Percentiles rank a stretch among this genome's conserved stretches.
These are phyloP conservation scores for Penicillium sp. DNA, from an alignment of 2,329 filamentous ascomycete genomes.

Conservation along the genomic window DNA sequence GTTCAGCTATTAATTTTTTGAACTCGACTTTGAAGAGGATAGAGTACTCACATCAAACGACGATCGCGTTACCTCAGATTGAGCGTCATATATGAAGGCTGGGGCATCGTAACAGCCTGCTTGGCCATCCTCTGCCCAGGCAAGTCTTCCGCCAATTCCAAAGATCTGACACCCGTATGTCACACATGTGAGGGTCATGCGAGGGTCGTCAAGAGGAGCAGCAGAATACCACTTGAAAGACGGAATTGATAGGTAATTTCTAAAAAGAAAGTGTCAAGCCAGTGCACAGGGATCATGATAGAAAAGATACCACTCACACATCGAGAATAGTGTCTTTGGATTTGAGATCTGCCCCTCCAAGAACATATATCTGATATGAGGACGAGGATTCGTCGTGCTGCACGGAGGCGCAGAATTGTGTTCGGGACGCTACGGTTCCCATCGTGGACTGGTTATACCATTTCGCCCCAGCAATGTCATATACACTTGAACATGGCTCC, in stretches of 20 bases:
- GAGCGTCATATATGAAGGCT: conserved; percentile 16
- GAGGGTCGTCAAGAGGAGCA: conserved; percentile 7
- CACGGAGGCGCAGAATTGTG: conserved; percentile 18
- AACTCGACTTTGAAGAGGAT: too few species aligned
- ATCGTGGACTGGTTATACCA: conserved; percentile 23
- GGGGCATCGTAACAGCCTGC: conserved; percentile 17
- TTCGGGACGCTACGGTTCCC: conserved; percentile 13
- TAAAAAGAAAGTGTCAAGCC: background rate
- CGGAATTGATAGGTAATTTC: conserved; percentile 19
- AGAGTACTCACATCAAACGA: conserved; percentile 11
- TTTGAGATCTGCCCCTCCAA: conserved; percentile 15
- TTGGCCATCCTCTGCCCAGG: conserved; percentile 5
- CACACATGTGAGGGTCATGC: conserved; percentile 15
- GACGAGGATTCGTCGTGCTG: conserved; percentile 11
- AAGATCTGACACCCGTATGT: conserved; percentile 16
- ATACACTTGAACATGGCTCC: conserved; percentile 16
- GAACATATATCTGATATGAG: conserved; percentile 17
- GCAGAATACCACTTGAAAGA: conserved; percentile 21
- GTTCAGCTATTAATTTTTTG: background rate
- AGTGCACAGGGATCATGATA: too few species aligned
- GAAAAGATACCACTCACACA: conserved; percentile 7
- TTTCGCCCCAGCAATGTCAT: conserved; percentile 14
- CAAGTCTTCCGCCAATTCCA: conserved; percentile 15
- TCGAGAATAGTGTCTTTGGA: conserved; percentile 7
- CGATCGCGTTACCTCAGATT: conserved; percentile 8